These are phyloP conservation scores for Thelonectria olida DNA, from an alignment of 2,329 filamentous ascomycete genomes.

Conservation along the genomic window DNA sequence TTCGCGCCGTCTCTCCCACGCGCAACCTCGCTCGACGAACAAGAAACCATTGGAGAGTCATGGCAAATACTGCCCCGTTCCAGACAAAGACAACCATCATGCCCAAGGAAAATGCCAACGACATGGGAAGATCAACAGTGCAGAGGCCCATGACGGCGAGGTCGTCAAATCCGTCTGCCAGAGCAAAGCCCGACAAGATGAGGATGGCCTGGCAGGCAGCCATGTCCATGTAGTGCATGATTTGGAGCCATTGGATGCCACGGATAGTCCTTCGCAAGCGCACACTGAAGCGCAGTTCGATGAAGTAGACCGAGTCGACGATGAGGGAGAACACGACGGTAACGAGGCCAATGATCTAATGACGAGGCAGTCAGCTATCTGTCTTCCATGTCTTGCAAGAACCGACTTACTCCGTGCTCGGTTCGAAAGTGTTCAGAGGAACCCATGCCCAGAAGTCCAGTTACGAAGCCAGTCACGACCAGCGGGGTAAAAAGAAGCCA, in stretches of 20 bases:
- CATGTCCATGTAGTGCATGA: conserved; percentile 7
- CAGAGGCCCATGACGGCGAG: conserved; percentile 11
- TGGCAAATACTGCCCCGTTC: conserved; percentile 5
- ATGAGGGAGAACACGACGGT: neutral
- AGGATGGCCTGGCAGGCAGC: conserved; percentile 1
- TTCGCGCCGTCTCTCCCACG: neutral
- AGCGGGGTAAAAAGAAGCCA: neutral
- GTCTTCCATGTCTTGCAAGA: neutral
- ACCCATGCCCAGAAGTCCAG: conserved; percentile 4
- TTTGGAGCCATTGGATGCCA: conserved; percentile 4
- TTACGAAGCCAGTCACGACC: neutral
- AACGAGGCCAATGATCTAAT: conserved; percentile 1
- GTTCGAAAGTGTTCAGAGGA: conserved; percentile 13
- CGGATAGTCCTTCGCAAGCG: neutral
- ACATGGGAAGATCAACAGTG: neutral
- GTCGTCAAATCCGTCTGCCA: conserved; percentile 9
- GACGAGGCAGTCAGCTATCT: neutral
- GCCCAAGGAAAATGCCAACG: conserved; percentile 6
- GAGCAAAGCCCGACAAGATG: neutral
- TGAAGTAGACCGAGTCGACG: neutral
- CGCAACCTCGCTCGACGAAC: conserved; percentile 34
- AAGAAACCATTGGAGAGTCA: conserved; percentile 11
- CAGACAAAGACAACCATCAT: conserved; percentile 6
- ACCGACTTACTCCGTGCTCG: conserved; percentile 2
- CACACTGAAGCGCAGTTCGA: neutral